phyloP scores from a whole-genome alignment of 169 alveolate genomes.

The Cryptosporidium tyzzeri region DNA sequence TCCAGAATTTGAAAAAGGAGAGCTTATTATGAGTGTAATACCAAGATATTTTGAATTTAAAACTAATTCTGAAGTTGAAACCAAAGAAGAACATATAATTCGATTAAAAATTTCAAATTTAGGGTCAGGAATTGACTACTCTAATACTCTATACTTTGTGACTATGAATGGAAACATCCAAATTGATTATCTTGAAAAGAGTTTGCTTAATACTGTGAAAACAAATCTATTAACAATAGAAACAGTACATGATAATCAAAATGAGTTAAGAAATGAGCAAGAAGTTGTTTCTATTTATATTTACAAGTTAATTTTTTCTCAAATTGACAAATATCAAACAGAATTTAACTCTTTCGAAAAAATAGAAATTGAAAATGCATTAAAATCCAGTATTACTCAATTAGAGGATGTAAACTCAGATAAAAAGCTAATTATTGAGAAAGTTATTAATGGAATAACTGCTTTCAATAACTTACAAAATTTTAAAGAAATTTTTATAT shows the following conservation, averaged over 20 bases:
- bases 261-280: neutral
- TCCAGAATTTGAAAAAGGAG: neutral
- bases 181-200: neutral
- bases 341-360: neutral
- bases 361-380: neutral
- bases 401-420: neutral
- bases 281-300: neutral
- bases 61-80: neutral
- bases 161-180: neutral
- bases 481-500: conserved; percentile 16
- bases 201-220: neutral
- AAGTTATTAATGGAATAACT: neutral
- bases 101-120: neutral
- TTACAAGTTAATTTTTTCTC: neutral
- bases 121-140: neutral
- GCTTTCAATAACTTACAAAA: neutral
- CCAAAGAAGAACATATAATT: neutral
- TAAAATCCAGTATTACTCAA: neutral
- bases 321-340: neutral
- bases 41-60: neutral
- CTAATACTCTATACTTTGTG: neutral
- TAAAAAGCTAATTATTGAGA: neutral
- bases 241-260: neutral
- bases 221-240: neutral
- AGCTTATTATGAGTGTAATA: neutral